Percentiles rank a stretch among this genome's conserved stretches.
Evolutionary conservation across 164 flowering plant species (phyloP).

Genomic region (Dillenia suffruticosa): DNA sequence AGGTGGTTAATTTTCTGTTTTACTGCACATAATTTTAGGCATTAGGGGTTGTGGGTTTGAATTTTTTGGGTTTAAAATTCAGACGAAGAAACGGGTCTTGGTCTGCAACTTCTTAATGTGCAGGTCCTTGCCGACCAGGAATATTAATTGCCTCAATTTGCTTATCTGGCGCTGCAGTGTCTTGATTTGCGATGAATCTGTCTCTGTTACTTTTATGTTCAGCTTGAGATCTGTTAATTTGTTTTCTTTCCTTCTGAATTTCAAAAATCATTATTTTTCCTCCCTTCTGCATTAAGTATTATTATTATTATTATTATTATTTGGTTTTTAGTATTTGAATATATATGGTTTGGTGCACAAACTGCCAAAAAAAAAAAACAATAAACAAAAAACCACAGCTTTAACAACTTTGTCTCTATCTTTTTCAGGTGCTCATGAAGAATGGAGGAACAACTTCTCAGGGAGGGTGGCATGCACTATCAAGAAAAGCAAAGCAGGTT

Average conservation of each 20-base stretch:
- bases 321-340: no score
- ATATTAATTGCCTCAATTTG: no score
- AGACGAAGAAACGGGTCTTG: not conserved
- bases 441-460: slow-evolving; percentile 64
- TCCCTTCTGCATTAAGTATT: not conserved
- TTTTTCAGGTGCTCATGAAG: slow-evolving; percentile 84
- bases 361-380: slow-evolving; percentile 17
- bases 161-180: not conserved
- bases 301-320: no score
- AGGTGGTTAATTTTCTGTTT: slow-evolving; percentile 26
- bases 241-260: slow-evolving; percentile 15
- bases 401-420: slow-evolving; percentile 31
- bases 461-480: slow-evolving; percentile 73
- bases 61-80: not conserved
- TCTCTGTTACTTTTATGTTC: slow-evolving; percentile 5
- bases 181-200: slow-evolving; percentile 8
- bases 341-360: no score
- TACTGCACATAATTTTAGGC: not conserved
- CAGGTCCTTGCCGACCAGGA: no score
- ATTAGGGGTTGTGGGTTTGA: not conserved
- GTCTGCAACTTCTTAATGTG: no score
- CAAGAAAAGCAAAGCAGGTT: slow-evolving; percentile 97
- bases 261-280: slow-evolving; percentile 13
- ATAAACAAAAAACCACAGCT: slow-evolving; percentile 27
- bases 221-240: slow-evolving; percentile 17